Evolutionary conservation across 768 basidiomycete genomes (phyloP), one percentile per base, ranked within the genome.

Genomic region (Boletus pseudo-olivaceus): DNA sequence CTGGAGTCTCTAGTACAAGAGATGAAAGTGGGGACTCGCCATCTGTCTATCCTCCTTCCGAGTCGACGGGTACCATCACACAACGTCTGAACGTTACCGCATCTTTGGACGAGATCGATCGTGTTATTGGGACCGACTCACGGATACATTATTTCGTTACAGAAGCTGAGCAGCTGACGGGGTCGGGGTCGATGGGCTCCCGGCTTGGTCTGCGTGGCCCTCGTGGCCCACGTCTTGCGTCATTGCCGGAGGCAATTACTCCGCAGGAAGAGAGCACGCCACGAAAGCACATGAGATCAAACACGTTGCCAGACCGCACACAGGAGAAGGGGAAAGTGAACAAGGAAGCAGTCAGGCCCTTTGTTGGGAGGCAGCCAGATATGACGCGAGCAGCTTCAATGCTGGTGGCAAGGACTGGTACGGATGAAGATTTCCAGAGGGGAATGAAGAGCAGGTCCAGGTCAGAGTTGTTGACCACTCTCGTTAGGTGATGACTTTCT

Each of bases 231-330:
- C 62, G 51, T 17, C 60, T 55, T 41, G 56, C 56, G 29, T 58
- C 58, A 47, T 45, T 59, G 51, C 54, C 61, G 4, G 62, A 59
- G 45, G 61, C 53, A 40, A 47, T 40, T 44, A 17, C 43, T 11
- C 41, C 62, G 35, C 57, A 63, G 53, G 56, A 58, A 56, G 53
- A 64, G 60, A 62, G 61, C 59, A 58, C 61, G 33, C 62, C 62
- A 49, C 62, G 54, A 54, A 65, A 56, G 61, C 56, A 58, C 23
- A 23, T 23, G 44, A 58, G 54, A 53, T 57, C 58, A 19, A 59
- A 61, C 40, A 70, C 67, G 19, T 80, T 83, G 66, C 65, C 76
- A 34, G 58, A 61, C 33, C 77, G 77, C 44, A 73, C 78, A 5
- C 73, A 76, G 51, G 73, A 78, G 49, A 80, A 78, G 58, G 64